Conservation (phyloP, 2,329 filamentous ascomycete species). For the Fusarium citri region DNA sequence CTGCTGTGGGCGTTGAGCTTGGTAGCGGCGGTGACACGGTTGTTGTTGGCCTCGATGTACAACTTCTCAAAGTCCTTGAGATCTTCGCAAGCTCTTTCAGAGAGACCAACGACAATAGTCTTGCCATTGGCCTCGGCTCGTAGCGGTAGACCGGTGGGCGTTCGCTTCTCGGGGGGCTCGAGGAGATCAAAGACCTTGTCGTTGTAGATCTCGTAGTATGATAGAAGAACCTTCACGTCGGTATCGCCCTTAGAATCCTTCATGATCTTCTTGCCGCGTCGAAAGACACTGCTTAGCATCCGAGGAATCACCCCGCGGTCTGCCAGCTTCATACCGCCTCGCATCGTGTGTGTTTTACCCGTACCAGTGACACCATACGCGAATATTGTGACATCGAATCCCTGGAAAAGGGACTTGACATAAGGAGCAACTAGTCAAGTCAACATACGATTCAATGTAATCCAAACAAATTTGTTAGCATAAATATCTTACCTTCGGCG, state of each 20-base stretch:
- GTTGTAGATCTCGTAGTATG: conserved; percentile 98
- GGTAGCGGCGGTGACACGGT: conserved; percentile 88
- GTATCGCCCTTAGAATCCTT: conserved; percentile 81
- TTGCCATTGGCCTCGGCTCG: conserved; percentile 88
- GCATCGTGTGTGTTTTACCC: conserved; percentile 96
- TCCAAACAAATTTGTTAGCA: conserved; percentile 10
- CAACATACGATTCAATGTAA: conserved; percentile 39
- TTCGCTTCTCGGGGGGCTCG: conserved; percentile 87
- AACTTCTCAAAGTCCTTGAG: conserved; percentile 90
- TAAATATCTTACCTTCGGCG: conserved; percentile 75
- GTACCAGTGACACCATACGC: conserved; percentile 94
- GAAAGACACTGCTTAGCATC: conserved; percentile 85
- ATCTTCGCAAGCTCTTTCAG: conserved; percentile 83
- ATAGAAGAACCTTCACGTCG: conserved; percentile 78
- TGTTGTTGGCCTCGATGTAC: conserved; percentile 92
- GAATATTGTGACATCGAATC: conserved; percentile 88
- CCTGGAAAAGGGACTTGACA: conserved; percentile 91
- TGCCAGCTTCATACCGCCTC: conserved; percentile 85
- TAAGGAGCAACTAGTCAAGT: conserved; percentile 79
- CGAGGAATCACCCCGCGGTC: conserved; percentile 91
- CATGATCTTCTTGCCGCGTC: conserved; percentile 83
- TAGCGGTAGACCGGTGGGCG: conserved; percentile 80
- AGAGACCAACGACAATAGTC: conserved; percentile 87
- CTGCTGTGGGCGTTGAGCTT: conserved; percentile 94
- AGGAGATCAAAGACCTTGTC: conserved; percentile 95